phyloP scores from a whole-genome alignment of 2,329 filamentous ascomycete species.

The Aspergillus cejpii region DNA sequence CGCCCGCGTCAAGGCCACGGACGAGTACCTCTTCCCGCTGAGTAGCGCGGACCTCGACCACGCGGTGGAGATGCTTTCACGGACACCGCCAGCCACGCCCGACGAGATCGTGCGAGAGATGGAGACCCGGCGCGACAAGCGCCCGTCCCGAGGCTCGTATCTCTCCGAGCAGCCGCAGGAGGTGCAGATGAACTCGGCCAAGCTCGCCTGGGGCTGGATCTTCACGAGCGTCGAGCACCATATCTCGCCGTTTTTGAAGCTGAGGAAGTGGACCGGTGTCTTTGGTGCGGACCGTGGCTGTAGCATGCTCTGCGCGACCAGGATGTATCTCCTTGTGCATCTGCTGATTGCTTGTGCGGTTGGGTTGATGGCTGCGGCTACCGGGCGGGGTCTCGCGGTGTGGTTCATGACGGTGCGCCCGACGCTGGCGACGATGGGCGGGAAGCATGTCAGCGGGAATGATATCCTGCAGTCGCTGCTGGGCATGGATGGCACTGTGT shows the following conservation, averaged over 20 bases:
- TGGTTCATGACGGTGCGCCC: slow-evolving; percentile 3
- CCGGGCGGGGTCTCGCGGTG: slow-evolving; percentile 1
- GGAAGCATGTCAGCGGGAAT: slow-evolving; percentile 2
- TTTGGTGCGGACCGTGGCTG: slow-evolving; percentile 1
- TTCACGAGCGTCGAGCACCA: background rate
- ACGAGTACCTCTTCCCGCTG: slow-evolving; percentile 1
- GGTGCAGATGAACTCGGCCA: background rate
- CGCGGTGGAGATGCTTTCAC: background rate
- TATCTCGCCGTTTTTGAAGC: background rate
- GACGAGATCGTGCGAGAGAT: background rate
- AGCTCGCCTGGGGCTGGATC: background rate
- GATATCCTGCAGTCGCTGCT: slow-evolving; percentile 2
- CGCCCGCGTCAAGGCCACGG: slow-evolving; percentile 1
- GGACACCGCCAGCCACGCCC: background rate
- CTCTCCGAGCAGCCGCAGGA: background rate
- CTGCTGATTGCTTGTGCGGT: slow-evolving; percentile 3
- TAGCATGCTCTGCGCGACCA: slow-evolving; percentile 1
- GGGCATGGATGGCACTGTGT: background rate
- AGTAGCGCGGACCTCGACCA: background rate
- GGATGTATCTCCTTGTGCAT: slow-evolving; percentile 4
- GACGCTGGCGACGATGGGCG: slow-evolving; percentile 2
- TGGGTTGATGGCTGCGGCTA: slow-evolving; percentile 3
- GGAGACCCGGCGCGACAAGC: background rate
- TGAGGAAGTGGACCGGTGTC: slow-evolving; percentile 3
- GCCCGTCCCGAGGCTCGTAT: background rate